A percentile compares a stretch with the other conserved stretches of the same genome.
These are phyloP conservation scores for Chaetoscypha palmicola DNA, from an alignment of 2,329 filamentous ascomycete species.

Conservation along the genomic window DNA sequence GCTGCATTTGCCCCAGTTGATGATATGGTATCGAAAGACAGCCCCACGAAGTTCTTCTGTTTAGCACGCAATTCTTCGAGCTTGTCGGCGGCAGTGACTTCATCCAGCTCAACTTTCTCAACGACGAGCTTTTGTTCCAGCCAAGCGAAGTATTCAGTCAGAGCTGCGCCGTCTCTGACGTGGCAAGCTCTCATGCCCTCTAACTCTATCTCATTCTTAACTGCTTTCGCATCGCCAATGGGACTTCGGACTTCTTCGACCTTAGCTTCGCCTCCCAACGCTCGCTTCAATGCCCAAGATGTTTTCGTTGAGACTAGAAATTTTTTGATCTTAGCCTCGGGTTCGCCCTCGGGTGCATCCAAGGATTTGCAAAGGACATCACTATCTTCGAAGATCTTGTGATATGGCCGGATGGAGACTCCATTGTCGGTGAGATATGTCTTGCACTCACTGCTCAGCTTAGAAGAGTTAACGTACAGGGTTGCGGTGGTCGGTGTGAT, in stretches of 20 bases:
- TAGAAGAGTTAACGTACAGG: conserved; percentile 76
- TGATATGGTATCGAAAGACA: conserved; percentile 94
- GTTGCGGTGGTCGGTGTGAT: conserved; percentile 71
- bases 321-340: conserved; percentile 41
- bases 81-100: conserved; percentile 88
- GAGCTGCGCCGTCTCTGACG: conserved; percentile 82
- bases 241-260: conserved; percentile 86
- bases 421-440: conserved; percentile 62
- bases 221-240: conserved; percentile 81
- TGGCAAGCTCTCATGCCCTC: conserved; percentile 93
- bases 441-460: conserved; percentile 62
- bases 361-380: conserved; percentile 49
- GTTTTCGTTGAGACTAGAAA: conserved; percentile 82
- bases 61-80: conserved; percentile 67
- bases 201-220: conserved; percentile 87
- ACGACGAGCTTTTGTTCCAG: conserved; percentile 78
- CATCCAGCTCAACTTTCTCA: conserved; percentile 69
- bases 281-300: conserved; percentile 86
- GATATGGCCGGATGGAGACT: conserved; percentile 74
- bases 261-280: conserved; percentile 75
- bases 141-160: conserved; percentile 94
- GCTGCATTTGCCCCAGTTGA: conserved; percentile 80
- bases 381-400: conserved; percentile 73
- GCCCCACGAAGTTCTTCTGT: conserved; percentile 70
- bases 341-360: conserved; percentile 31